phyloP scores from a whole-genome alignment of 345 rosid genomes.

The Litchi chinensis region DNA sequence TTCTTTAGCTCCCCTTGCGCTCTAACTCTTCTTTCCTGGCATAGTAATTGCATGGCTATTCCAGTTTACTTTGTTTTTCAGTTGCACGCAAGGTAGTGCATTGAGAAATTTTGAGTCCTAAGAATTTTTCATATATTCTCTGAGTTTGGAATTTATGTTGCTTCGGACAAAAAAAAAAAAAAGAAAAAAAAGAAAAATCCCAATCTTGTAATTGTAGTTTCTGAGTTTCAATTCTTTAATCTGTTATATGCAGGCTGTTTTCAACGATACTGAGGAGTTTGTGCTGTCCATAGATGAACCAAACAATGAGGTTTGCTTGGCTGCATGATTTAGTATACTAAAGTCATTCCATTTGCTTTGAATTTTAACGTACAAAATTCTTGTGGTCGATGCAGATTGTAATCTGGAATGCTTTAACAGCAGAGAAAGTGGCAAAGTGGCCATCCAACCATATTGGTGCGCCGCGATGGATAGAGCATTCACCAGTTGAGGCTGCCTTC shows the following conservation, averaged over 20 bases:
- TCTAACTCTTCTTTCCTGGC: neutral
- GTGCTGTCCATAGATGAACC: conserved; percentile 62
- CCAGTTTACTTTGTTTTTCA: neutral
- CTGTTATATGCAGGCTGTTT: conserved; percentile 62
- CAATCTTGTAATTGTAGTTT: neutral
- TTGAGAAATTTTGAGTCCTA: neutral
- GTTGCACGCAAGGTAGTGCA: neutral
- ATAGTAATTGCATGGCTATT: neutral
- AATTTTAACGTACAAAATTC: conserved; percentile 3
- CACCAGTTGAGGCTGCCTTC: conserved; percentile 69
- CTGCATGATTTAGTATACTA: neutral
- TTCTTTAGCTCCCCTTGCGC: neutral
- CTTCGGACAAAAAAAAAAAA: neutral
- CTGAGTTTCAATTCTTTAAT: conserved; percentile 3
- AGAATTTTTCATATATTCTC: neutral
- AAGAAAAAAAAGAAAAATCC: no score
- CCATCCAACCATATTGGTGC: conserved; percentile 70
- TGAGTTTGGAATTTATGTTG: neutral
- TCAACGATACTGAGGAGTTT: conserved; percentile 82
- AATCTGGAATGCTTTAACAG: conserved; percentile 77
- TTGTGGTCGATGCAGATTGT: conserved; percentile 54
- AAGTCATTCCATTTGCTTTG: neutral
- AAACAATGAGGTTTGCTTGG: conserved; percentile 55
- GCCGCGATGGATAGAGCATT: conserved; percentile 87
- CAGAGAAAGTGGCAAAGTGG: conserved; percentile 76